A percentile compares a stretch with the other conserved stretches of the same genome.
These are phyloP conservation scores for Calonectria montana DNA, from an alignment of 2,329 filamentous ascomycete genomes.

Conservation along the genomic window DNA sequence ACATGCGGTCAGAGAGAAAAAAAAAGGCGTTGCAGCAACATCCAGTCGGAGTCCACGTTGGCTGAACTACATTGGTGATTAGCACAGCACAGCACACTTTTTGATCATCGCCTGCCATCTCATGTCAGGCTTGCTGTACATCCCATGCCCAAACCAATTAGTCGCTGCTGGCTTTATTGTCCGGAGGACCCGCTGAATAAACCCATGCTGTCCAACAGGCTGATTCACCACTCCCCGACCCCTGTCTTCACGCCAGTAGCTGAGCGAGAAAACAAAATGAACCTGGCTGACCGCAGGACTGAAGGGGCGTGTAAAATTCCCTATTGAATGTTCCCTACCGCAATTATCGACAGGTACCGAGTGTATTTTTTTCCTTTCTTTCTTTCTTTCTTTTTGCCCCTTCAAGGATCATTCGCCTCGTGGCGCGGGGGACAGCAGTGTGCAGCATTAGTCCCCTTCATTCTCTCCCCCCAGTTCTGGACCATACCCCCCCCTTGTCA, in stretches of 20 bases:
- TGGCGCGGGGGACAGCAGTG: conserved; percentile 25
- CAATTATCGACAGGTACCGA: background rate
- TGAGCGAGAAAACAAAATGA: background rate
- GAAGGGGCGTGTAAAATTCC: background rate
- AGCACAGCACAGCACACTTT: background rate
- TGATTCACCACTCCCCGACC: conserved; percentile 2
- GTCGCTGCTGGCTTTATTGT: background rate
- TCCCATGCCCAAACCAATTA: background rate
- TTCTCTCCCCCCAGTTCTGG: background rate
- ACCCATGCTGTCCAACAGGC: conserved; percentile 19
- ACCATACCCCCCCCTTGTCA: background rate
- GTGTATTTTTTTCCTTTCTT: background rate
- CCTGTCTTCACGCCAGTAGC: conserved; percentile 2
- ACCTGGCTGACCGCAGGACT: conserved; percentile 8
- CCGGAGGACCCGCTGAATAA: conserved; percentile 22
- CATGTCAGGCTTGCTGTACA: background rate
- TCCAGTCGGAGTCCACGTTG: conserved; percentile 9
- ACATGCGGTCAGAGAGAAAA: conserved; percentile 24
- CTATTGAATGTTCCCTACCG: background rate
- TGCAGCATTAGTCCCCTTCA: conserved; percentile 19
- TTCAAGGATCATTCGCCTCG: background rate
- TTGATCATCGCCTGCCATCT: background rate
- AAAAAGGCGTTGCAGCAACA: conserved; percentile 1
- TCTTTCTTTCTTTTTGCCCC: background rate
- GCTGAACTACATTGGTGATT: background rate